These are phyloP conservation scores for Hyaloperonospora brassicae DNA, from an alignment of 352 stramenopile genomes.

Conservation along the genomic window DNA sequence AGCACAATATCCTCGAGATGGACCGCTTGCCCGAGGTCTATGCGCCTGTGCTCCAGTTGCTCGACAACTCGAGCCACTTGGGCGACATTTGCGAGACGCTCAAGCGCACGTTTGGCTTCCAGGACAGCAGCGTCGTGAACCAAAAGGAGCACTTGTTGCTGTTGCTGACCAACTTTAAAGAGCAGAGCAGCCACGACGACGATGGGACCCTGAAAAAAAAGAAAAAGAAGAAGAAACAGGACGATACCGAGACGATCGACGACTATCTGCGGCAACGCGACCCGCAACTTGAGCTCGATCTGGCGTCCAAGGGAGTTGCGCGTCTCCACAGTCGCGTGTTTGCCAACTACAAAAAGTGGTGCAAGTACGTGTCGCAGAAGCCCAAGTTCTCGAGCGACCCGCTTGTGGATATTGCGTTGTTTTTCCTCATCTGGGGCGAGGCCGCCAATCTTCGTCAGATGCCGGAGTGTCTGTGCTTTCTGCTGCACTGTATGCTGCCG, in stretches of 20 bases:
- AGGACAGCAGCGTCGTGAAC: constrained; percentile 78
- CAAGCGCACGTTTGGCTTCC: constrained; percentile 94
- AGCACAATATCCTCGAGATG: constrained; percentile 71
- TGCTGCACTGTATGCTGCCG: constrained; percentile 69
- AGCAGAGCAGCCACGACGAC: constrained; percentile 48
- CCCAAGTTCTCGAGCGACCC: constrained; percentile 67
- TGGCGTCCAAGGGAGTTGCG: constrained; percentile 53
- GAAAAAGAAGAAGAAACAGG: constrained; percentile 35
- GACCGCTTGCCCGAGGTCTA: constrained; percentile 52
- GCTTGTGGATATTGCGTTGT: constrained; percentile 65
- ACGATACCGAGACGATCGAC: constrained; percentile 28
- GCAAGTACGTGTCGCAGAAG: constrained; percentile 74
- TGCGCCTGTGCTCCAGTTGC: constrained; percentile 48
- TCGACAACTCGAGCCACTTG: constrained; percentile 39
- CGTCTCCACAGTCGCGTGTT: constrained; percentile 65
- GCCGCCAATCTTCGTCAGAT: constrained; percentile 77
- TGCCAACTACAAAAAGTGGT: constrained; percentile 83
- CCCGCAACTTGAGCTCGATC: constrained; percentile 59
- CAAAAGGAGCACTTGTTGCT: constrained; percentile 71
- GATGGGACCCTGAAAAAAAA: constrained; percentile 24
- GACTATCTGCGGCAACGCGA: constrained; percentile 44
- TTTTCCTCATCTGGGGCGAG: constrained; percentile 83
- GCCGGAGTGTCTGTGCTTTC: constrained; percentile 70
- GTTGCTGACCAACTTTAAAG: constrained; percentile 72
- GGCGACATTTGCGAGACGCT: constrained; percentile 87